Evolutionary conservation across 352 stramenopile genomes (phyloP).

Genomic region (Aphanomyces astaci): DNA sequence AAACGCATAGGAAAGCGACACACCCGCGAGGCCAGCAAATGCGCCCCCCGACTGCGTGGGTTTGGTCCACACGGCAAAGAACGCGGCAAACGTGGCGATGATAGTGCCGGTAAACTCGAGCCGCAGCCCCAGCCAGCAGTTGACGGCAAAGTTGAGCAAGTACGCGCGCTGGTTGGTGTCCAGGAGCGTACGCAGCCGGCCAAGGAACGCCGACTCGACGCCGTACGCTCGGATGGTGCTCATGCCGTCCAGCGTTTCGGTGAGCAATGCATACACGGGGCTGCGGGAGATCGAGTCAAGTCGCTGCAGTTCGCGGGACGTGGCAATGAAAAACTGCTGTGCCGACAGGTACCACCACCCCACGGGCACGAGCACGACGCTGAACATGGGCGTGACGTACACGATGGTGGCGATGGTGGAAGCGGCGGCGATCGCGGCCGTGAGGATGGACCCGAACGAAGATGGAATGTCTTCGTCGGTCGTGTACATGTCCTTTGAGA

Average conservation of each 20-base stretch:
- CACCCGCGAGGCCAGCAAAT: constrained; percentile 57
- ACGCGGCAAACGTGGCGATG: constrained; percentile 84
- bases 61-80: constrained; percentile 77
- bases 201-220: constrained; percentile 14
- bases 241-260: constrained; percentile 90
- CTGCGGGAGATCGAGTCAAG: constrained; percentile 90
- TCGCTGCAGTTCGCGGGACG: constrained; percentile 89
- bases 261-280: constrained; percentile 93
- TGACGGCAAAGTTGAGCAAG: constrained; percentile 85
- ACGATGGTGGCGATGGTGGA: constrained; percentile 50
- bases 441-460: constrained; percentile 23
- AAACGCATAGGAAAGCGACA: constrained; percentile 83
- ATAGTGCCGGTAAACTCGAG: constrained; percentile 77
- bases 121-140: constrained; percentile 94
- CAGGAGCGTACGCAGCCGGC: constrained; percentile 11
- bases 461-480: constrained; percentile 80
- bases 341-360: constrained; percentile 58
- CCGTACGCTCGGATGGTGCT: constrained; percentile 76
- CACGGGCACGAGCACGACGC: constrained; percentile 65
- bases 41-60: constrained; percentile 20
- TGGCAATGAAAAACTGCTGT: constrained; percentile 91
- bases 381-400: constrained; percentile 55
- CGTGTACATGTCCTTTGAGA: constrained; percentile 87
- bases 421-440: constrained; percentile 30
- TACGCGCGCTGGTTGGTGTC: constrained; percentile 82